Percentiles rank a stretch among this genome's conserved stretches.
Conservation (phyloP, 1,139 yeast genomes). For the Pichia sp. region DNA sequence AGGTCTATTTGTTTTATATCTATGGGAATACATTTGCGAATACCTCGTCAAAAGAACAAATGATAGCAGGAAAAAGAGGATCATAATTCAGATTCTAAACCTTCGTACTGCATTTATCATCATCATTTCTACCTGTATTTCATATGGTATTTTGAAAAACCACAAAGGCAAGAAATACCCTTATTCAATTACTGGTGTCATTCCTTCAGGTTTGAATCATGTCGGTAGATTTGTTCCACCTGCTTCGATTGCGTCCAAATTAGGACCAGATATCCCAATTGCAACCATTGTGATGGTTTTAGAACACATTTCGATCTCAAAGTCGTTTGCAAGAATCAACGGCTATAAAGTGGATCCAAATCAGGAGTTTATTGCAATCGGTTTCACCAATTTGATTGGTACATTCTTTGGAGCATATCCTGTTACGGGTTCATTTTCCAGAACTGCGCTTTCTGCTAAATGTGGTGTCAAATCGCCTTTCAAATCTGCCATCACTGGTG, state of each 20-base stretch:
- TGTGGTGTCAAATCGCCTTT: conserved; percentile 93
- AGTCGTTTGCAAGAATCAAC: conserved; percentile 86
- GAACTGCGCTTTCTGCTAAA: conserved; percentile 89
- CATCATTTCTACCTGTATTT: conserved; percentile 64
- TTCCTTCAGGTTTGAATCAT: conserved; percentile 74
- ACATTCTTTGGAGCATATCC: conserved; percentile 91
- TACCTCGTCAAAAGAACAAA: conserved; percentile 45
- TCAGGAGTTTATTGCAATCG: conserved; percentile 90
- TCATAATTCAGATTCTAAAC: conserved; percentile 64
- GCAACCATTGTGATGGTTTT: conserved; percentile 71
- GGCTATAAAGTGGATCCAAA: conserved; percentile 87
- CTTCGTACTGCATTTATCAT: conserved; percentile 76
- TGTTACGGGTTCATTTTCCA: conserved; percentile 90
- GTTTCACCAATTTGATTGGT: conserved; percentile 81
- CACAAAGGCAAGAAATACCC: conserved; percentile 26
- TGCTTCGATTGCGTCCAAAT: conserved; percentile 43
- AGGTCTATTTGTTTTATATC: conserved; percentile 56
- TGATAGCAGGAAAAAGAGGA: conserved; percentile 40
- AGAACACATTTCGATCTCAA: conserved; percentile 89
- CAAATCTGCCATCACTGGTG: conserved; percentile 87
- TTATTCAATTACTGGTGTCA: conserved; percentile 60
- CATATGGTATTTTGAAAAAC: conserved; percentile 35
- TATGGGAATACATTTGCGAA: conserved; percentile 55
- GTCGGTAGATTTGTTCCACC: conserved; percentile 74
- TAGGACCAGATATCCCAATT: conserved; percentile 78